These are phyloP conservation scores for Moricandia arvensis DNA, from an alignment of 345 rosid species.

Conservation along the genomic window DNA sequence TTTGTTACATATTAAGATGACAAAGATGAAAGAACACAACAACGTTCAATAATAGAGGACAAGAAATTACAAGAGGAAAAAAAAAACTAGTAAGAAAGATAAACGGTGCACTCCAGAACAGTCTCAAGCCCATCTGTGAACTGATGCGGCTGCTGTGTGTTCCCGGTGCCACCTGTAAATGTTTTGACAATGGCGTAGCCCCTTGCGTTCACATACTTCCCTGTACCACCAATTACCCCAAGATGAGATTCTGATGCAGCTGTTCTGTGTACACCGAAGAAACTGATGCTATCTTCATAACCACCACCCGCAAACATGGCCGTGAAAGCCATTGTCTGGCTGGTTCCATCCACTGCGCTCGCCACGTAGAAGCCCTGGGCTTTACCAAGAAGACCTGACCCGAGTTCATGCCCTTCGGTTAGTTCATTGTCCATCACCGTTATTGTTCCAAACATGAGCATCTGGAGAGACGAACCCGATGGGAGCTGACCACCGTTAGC, in stretches of 20 bases:
- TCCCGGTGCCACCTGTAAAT: slow-evolving; percentile 37
- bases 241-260: slow-evolving; percentile 74
- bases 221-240: slow-evolving; percentile 82
- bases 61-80: not conserved
- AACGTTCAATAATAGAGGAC: not conserved
- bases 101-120: slow-evolving; percentile 55
- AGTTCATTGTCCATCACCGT: slow-evolving; percentile 74
- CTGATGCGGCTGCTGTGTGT: slow-evolving; percentile 51
- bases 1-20: not conserved
- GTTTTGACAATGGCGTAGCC: slow-evolving; percentile 75
- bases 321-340: slow-evolving; percentile 76
- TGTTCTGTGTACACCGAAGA: slow-evolving; percentile 67
- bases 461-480: slow-evolving; percentile 47
- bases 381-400: slow-evolving; percentile 66
- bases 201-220: slow-evolving; percentile 67
- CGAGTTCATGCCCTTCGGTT: slow-evolving; percentile 63
- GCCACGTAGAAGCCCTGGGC: slow-evolving; percentile 80
- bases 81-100: slow-evolving; percentile 43
- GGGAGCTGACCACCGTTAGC: slow-evolving; percentile 55
- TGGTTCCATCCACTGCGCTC: slow-evolving; percentile 72
- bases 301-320: slow-evolving; percentile 74
- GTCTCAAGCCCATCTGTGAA: slow-evolving; percentile 69
- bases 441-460: slow-evolving; percentile 80
- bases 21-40: not conserved
- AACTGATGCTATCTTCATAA: slow-evolving; percentile 63